Evolutionary conservation across 495 filamentous ascomycete species (phyloP).

Genomic region (Penicillium roqueforti): DNA sequence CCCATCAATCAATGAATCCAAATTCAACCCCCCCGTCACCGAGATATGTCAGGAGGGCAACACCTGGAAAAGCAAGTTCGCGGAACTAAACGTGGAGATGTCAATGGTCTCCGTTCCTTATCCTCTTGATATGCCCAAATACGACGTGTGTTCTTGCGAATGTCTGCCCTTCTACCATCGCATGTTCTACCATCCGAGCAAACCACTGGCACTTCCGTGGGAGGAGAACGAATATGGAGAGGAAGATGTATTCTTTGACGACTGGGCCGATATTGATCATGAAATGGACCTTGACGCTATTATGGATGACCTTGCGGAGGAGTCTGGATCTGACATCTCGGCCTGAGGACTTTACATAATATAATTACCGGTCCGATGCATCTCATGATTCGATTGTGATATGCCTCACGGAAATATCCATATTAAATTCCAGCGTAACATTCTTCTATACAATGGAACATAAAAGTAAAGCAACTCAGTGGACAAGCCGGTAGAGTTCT

Average conservation of each 20-base stretch:
- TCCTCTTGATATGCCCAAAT: background rate
- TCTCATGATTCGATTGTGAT: background rate
- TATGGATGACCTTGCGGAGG: background rate
- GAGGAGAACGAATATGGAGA: background rate
- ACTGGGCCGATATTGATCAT: slow-evolving; percentile 3
- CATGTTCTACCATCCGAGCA: background rate
- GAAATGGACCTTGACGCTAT: background rate
- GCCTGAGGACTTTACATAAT: background rate
- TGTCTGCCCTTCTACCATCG: background rate
- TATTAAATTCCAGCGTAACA: no score
- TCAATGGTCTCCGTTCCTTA: background rate
- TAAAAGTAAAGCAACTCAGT: background rate
- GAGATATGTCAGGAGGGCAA: slow-evolving; percentile 6
- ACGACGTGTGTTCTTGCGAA: slow-evolving; percentile 1
- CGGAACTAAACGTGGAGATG: background rate
- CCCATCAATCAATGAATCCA: background rate
- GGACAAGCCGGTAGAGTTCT: background rate
- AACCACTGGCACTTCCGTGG: background rate
- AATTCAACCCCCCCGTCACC: background rate
- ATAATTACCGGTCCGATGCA: background rate
- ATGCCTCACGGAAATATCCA: no score
- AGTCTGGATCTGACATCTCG: background rate
- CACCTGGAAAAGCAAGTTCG: slow-evolving; percentile 1
- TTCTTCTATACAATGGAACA: background rate
- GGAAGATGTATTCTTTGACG: background rate